Evolutionary conservation across 192 early-diverging fungal genomes (phyloP).

Genomic region (Entomortierella beljakovae): DNA sequence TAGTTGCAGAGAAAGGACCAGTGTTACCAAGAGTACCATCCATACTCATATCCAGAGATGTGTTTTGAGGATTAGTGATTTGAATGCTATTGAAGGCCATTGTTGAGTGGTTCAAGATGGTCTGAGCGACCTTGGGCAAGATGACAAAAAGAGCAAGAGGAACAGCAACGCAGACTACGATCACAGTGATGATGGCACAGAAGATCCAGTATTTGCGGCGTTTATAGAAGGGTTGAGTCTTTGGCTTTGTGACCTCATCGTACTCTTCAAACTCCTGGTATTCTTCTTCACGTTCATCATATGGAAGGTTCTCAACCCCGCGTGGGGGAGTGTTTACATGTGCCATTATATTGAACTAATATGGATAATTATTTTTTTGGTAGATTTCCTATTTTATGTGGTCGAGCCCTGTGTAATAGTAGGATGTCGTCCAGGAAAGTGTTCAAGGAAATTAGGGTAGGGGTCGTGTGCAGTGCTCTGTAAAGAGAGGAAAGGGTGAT

Average conservation of each 20-base stretch:
- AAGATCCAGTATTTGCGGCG: conserved; percentile 66
- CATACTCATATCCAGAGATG: conserved; percentile 54
- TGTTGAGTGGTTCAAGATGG: conserved; percentile 54
- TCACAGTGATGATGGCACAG: conserved; percentile 59
- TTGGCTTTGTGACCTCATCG: conserved; percentile 53
- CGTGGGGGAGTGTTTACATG: conserved; percentile 22
- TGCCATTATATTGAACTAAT: conserved; percentile 16
- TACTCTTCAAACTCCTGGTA: conserved; percentile 56
- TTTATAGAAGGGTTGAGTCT: conserved; percentile 56
- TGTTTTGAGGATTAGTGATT: conserved; percentile 55
- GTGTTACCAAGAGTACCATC: conserved; percentile 53
- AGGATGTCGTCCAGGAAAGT: background rate
- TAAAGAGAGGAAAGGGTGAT: background rate
- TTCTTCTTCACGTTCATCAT: conserved; percentile 50
- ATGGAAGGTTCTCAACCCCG: conserved; percentile 27
- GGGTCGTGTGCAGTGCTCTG: background rate
- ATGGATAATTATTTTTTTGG: background rate
- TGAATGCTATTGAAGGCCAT: conserved; percentile 53
- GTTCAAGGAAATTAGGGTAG: background rate
- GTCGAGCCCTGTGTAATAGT: background rate
- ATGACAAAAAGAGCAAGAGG: conserved; percentile 63
- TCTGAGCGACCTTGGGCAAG: conserved; percentile 64
- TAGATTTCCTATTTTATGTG: background rate
- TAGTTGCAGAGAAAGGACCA: conserved; percentile 63
- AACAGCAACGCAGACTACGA: conserved; percentile 55